Evolutionary conservation across 495 filamentous ascomycete species (phyloP).

Genomic region (Neurospora tetrasperma): DNA sequence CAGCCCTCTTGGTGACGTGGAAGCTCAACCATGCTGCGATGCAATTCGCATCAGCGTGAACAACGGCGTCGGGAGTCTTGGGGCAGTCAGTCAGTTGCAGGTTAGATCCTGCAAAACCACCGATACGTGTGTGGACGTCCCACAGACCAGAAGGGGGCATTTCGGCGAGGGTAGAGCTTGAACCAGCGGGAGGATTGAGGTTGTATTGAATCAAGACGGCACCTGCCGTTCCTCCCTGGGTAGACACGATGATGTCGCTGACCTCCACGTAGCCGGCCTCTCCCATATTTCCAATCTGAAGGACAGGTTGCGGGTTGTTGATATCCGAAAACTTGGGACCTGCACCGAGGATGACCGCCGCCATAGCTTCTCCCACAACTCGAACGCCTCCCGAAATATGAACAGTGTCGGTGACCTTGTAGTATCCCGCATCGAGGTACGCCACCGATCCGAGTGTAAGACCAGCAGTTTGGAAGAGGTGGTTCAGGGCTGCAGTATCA

Average conservation of each 20-base stretch:
- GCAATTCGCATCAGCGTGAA: constrained; percentile 43
- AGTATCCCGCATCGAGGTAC: constrained; percentile 52
- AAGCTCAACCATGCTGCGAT: constrained; percentile 69
- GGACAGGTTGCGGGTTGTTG: constrained; percentile 37
- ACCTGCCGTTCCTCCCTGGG: constrained; percentile 30
- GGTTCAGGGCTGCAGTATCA: constrained; percentile 20
- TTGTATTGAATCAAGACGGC: constrained; percentile 81
- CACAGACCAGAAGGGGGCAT: constrained; percentile 68
- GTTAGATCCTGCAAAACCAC: constrained; percentile 67
- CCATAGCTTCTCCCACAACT: constrained; percentile 38
- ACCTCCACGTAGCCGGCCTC: constrained; percentile 47
- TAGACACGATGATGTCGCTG: constrained; percentile 40
- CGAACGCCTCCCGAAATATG: constrained; percentile 42
- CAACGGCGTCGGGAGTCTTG: constrained; percentile 37
- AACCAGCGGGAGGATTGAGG: constrained; percentile 29
- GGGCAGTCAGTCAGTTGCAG: constrained; percentile 63
- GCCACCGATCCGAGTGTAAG: constrained; percentile 30
- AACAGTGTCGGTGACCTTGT: constrained; percentile 30
- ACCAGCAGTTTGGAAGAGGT: constrained; percentile 11
- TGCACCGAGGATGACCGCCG: constrained; percentile 26
- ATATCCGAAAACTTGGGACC: constrained; percentile 39
- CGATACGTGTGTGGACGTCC: constrained; percentile 82
- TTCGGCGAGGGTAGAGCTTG: constrained; percentile 24
- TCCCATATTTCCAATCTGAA: constrained; percentile 40
- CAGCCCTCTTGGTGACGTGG: constrained; percentile 59